Base-by-base conservation (phyloP, 768 basidiomycete species). In the Boletus patriciae region DNA sequence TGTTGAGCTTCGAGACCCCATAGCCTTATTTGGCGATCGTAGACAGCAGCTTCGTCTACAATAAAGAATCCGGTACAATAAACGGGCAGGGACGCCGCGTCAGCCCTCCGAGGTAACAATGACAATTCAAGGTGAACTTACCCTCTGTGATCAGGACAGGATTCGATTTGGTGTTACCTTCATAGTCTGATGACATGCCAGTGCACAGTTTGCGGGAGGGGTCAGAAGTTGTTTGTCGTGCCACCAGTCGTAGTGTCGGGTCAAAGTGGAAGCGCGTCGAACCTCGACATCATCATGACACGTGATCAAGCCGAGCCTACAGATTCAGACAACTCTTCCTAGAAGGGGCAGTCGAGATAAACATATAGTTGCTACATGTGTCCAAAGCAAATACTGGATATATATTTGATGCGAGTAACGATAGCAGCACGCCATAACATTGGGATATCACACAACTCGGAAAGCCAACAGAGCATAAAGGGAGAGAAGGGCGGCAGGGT, bases 1-100 rank as follows among this genome's bases (percentile, higher is more conserved):
- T 97, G 93, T 71, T 99, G 97, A 36, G 97, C 97, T 71, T 98
- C 97, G 41, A 98, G 83, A 44, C 97, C 97, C 97, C 97, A 99
- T 63, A 98, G 76, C 31, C 96, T 85, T 77, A 98, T 97, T 73
- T 98, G 95, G 27, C 96, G 86, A 72, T 98, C 97, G 72, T 98
- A 97, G 25, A 97, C 81, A 15, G 90, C 92, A n/a, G 84, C 86
- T 62, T 87, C 82, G 65, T 83, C 82, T 83, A 55, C 42, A 16
- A 42, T 33, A 38, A 33, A 46, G 36, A 23, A 21, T 45, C 15
- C 31, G 10, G 23, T 31, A 29, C 33, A 45, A 47, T 25, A 34
- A 50, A 38, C 18, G 46, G 5, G 23, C 43, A 29, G 37, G 33
- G 52, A 54, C 38, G 42, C 34, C 38, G 42, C 34, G 50, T 50